Base-by-base conservation (phyloP, 495 filamentous ascomycete genomes). In the Trypethelium eluteriae region DNA sequence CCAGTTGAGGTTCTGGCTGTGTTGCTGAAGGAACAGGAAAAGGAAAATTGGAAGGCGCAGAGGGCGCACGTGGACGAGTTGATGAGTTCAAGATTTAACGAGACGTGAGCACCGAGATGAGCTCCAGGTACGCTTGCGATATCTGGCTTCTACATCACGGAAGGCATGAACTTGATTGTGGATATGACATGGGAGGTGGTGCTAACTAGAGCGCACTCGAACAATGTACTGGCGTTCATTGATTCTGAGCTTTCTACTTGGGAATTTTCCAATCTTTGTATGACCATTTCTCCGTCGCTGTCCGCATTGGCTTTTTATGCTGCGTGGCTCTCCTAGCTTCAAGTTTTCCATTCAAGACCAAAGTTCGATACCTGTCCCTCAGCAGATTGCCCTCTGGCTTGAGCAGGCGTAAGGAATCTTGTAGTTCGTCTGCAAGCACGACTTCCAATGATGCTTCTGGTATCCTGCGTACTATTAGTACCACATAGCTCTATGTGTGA, bases 371-470 rank as follows among this genome's bases (percentile, higher is more conserved):
- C 38, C 94, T 83, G 70, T 98, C 94, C 69, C 91, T 90, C 70
- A 98, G 80, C 46, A 97, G 79, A 71, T 96, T 96, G 18, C 94
- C 94, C 76, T 98, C 93, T 2, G 94, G 94, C 78, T 96, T 97
- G 63, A 98, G 81, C 14, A 88, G 78, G 62, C 94, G 82, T 39
- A 98, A 79, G 3, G 91, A 96, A 66, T 98, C 94, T 72, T 93
- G 89, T 50, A 98, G 81, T 76, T 98, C 94, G 70, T 97, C 93
- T 2, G 92, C 91, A 38, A 98, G 82, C 4, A 96, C 91, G 53
- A 98, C 77, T 73, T 98, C 94, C 53, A 97, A 80, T 5, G 86
- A 84, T 70, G 88, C 88, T 70, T 92, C 86, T 0, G 92, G 92
- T 14, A 93, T 73, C 69, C 84, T 89, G 65, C 39, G 44, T 14